Evolutionary conservation across 2,329 filamentous ascomycete genomes (phyloP).

Genomic region (Penicillium sp.): DNA sequence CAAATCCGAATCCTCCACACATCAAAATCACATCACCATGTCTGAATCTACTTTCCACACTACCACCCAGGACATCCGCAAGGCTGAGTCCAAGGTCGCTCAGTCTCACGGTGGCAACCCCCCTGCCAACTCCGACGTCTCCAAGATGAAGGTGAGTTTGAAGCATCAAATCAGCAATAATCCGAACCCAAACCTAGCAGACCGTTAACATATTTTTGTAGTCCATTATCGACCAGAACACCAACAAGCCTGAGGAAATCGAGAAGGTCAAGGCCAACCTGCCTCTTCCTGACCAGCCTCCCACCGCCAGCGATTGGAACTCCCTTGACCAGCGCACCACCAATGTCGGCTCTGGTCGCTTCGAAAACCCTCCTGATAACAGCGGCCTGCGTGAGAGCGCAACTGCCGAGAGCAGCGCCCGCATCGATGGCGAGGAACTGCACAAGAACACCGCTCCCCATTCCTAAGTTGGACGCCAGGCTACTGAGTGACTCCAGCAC

Average conservation of each 20-base stretch:
- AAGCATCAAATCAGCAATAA: background rate
- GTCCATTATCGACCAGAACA: constrained; percentile 42
- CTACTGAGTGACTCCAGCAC: constrained; percentile 53
- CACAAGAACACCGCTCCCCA: constrained; percentile 51
- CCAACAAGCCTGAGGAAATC: constrained; percentile 61
- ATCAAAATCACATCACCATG: constrained; percentile 20
- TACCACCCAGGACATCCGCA: constrained; percentile 50
- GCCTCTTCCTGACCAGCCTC: constrained; percentile 73
- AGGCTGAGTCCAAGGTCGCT: constrained; percentile 44
- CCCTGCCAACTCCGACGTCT: constrained; percentile 45
- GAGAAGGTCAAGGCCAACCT: constrained; percentile 67
- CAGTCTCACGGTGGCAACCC: constrained; percentile 40
- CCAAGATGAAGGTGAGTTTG: constrained; percentile 43
- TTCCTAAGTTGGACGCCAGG: constrained; percentile 58
- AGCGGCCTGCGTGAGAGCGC: constrained; percentile 58
- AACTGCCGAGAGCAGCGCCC: constrained; percentile 54
- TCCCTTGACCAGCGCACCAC: constrained; percentile 65
- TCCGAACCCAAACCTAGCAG: too few species aligned
- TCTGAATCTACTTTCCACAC: constrained; percentile 46
- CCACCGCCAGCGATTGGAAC: constrained; percentile 72
- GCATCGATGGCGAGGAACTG: constrained; percentile 49
- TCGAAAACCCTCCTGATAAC: constrained; percentile 48
- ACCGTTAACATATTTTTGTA: constrained; percentile 12
- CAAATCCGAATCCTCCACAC: too few species aligned
- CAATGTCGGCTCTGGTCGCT: constrained; percentile 64